Evolutionary conservation across 2,329 filamentous ascomycete species (phyloP).

Genomic region (Aspergillus udagawae): DNA sequence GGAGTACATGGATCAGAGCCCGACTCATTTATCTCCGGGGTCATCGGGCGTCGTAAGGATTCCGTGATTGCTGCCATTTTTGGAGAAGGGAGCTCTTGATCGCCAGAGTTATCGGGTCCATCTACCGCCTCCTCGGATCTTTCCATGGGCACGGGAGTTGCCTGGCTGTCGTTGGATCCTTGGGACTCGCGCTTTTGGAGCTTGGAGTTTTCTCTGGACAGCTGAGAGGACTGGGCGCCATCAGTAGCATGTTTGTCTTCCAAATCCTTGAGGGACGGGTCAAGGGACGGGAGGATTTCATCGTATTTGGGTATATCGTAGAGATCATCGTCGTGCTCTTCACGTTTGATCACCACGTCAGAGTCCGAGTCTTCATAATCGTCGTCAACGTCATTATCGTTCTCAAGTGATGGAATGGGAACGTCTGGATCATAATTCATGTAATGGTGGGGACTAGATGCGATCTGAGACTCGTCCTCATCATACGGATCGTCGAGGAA

Average conservation of each 20-base stretch:
- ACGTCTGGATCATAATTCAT: conserved; percentile 77
- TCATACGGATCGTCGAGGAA: conserved; percentile 60
- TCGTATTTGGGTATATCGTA: conserved; percentile 67
- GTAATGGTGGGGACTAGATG: conserved; percentile 56
- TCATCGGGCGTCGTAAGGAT: conserved; percentile 38
- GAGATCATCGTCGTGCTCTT: conserved; percentile 56
- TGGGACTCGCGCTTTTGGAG: conserved; percentile 26
- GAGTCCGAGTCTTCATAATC: conserved; percentile 47
- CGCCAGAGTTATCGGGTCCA: conserved; percentile 28
- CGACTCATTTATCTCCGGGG: conserved; percentile 54
- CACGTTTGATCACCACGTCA: conserved; percentile 61
- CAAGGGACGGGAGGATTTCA: conserved; percentile 43
- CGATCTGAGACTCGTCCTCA: conserved; percentile 59
- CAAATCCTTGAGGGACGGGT: conserved; percentile 24
- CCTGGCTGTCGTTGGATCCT: conserved; percentile 23
- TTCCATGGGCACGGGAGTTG: conserved; percentile 28
- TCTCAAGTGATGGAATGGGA: conserved; percentile 82
- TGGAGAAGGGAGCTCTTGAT: conserved; percentile 48
- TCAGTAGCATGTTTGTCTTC: conserved; percentile 40
- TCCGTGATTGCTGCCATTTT: conserved; percentile 35
- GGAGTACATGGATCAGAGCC: conserved; percentile 67
- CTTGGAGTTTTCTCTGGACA: conserved; percentile 29
- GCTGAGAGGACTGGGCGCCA: conserved; percentile 54
- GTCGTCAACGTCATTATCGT: conserved; percentile 61
- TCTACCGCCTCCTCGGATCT: conserved; percentile 31